phyloP scores from a whole-genome alignment of 2,329 filamentous ascomycete genomes.

The Trichophyton schoenleinii region DNA sequence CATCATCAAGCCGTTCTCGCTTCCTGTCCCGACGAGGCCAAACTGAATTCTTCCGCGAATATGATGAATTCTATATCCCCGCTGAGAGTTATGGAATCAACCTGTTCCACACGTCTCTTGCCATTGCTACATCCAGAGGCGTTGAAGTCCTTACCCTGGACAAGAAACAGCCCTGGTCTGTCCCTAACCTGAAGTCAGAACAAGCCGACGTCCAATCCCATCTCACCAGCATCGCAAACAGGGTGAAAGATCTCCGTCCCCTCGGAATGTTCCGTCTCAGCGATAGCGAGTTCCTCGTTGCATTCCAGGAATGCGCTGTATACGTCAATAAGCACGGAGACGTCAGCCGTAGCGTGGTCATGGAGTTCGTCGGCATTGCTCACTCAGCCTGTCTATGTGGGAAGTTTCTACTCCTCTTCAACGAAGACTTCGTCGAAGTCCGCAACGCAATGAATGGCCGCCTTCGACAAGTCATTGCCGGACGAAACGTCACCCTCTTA shows the following conservation, averaged over 20 bases:
- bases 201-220: conserved; percentile 46
- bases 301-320: conserved; percentile 90
- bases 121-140: conserved; percentile 79
- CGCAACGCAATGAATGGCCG: conserved; percentile 92
- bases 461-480: conserved; percentile 84
- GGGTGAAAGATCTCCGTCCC: conserved; percentile 70
- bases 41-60: conserved; percentile 95
- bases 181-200: conserved; percentile 62
- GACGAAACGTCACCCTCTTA: conserved; percentile 75
- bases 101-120: conserved; percentile 87
- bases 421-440: conserved; percentile 93
- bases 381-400: conserved; percentile 78
- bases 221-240: conserved; percentile 71
- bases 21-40: conserved; percentile 53
- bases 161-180: conserved; percentile 90
- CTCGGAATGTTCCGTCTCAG: conserved; percentile 94
- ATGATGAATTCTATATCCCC: conserved; percentile 97
- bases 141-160: conserved; percentile 94
- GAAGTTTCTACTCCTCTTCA: conserved; percentile 83
- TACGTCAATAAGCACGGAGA: conserved; percentile 98
- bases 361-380: conserved; percentile 97
- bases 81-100: conserved; percentile 91
- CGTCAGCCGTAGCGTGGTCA: conserved; percentile 82
- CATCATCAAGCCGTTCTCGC: conserved; percentile 67
- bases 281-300: conserved; percentile 81